Evolutionary conservation across 140 eudicot genomes (phyloP).

Genomic region (Flaveria floridana): DNA sequence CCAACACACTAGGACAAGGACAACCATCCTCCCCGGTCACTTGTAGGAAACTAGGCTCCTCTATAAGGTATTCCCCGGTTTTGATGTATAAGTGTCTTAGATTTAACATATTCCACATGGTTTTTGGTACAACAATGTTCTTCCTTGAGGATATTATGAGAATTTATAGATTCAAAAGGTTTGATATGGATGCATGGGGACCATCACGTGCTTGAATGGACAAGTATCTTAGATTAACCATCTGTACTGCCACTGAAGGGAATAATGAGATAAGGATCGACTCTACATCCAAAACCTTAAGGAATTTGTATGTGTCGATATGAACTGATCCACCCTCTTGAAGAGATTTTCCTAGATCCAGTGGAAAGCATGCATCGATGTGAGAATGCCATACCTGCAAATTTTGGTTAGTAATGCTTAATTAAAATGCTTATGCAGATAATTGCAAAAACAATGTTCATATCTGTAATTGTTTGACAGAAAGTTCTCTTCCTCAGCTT

Average conservation of each 20-base stretch:
- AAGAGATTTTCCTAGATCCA: constrained; percentile 21
- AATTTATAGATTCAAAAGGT: constrained; percentile 36
- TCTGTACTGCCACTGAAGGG: constrained; percentile 7
- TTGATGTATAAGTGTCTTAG: constrained; percentile 42
- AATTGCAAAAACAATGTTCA: neutral
- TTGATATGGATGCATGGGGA: constrained; percentile 31
- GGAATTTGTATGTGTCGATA: neutral
- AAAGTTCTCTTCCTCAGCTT: constrained; percentile 30
- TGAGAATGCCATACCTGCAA: constrained; percentile 2
- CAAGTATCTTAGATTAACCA: constrained; percentile 27
- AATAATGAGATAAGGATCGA: constrained; percentile 14
- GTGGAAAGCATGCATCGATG: constrained; percentile 4
- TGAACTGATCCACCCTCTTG: neutral
- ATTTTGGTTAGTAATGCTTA: neutral
- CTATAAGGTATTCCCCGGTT: constrained; percentile 24
- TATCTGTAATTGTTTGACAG: neutral
- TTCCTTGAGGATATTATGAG: constrained; percentile 30
- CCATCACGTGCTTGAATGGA: constrained; percentile 32
- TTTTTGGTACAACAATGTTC: constrained; percentile 24
- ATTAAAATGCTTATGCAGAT: neutral
- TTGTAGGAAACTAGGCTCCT: constrained; percentile 7
- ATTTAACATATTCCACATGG: constrained; percentile 41
- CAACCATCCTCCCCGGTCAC: neutral
- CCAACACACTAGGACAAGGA: neutral
- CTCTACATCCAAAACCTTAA: constrained; percentile 23